A percentile compares a stretch with the other conserved stretches of the same genome.
Evolutionary conservation across 345 rosid genomes (phyloP).

Genomic region (Boechera stricta): DNA sequence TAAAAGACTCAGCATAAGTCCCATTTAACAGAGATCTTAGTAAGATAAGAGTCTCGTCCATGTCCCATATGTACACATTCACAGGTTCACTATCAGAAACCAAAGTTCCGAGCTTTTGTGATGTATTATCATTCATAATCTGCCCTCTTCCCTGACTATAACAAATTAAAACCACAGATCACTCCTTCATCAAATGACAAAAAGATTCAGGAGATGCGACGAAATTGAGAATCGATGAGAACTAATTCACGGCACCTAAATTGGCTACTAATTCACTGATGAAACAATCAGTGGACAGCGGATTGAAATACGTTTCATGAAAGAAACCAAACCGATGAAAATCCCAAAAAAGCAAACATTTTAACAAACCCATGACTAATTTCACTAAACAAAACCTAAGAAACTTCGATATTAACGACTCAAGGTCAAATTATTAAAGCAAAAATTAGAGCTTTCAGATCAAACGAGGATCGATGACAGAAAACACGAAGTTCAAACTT

Average conservation of each 20-base stretch:
- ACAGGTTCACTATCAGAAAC: conserved; percentile 42
- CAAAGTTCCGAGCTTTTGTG: conserved; percentile 39
- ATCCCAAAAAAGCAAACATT: not conserved
- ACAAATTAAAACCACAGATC: not conserved
- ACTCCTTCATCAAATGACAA: not conserved
- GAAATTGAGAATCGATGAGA: conserved; percentile 1
- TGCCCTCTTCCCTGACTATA: conserved; percentile 3
- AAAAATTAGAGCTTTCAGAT: not conserved
- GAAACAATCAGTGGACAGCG: not conserved
- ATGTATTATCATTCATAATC: conserved; percentile 41
- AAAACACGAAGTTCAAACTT: not conserved
- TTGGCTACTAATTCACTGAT: not conserved
- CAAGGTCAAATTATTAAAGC: not conserved
- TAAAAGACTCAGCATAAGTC: conserved; percentile 60
- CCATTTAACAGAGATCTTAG: conserved; percentile 82
- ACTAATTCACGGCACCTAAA: not conserved
- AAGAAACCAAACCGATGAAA: not conserved
- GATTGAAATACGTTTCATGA: not conserved
- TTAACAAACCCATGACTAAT: not conserved
- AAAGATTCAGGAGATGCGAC: not conserved
- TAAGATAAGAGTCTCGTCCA: conserved; percentile 93
- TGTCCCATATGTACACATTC: conserved; percentile 83
- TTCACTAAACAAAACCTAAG: conserved; percentile 16
- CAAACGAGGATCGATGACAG: not conserved
- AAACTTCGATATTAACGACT: conserved; percentile 14